A percentile compares a stretch with the other conserved stretches of the same genome.
phyloP scores from a whole-genome alignment of 306 rosid genomes.

The Clitoria ternatea region DNA sequence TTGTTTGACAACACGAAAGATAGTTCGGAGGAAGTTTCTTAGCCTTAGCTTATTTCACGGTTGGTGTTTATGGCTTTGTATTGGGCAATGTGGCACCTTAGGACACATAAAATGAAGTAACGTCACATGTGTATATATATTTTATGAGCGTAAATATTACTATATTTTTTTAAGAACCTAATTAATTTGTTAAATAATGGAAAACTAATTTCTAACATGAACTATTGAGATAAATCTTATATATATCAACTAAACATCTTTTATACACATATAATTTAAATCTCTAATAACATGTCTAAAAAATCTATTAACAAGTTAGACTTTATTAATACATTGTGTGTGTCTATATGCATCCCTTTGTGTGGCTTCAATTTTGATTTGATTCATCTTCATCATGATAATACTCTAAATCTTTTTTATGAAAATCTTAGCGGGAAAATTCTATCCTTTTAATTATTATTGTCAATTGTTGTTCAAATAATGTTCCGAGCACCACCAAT shows the following conservation, averaged over 20 bases:
- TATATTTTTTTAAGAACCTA: too few relatives aligned
- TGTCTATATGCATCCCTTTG: neutral
- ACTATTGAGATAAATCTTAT: too few relatives aligned
- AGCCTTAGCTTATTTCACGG: conserved; percentile 33
- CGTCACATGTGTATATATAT: too few relatives aligned
- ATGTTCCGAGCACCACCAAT: neutral
- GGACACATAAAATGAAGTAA: neutral
- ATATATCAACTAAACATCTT: too few relatives aligned
- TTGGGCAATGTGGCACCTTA: conserved; percentile 39
- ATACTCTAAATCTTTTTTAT: neutral
- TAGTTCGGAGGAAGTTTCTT: neutral
- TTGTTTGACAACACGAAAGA: conserved; percentile 22
- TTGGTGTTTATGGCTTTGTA: conserved; percentile 10
- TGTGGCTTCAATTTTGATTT: conserved; percentile 2
- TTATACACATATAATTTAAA: too few relatives aligned
- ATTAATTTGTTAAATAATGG: too few relatives aligned
- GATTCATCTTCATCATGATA: neutral
- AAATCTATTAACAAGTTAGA: too few relatives aligned
- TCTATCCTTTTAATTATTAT: neutral
- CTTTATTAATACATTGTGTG: too few relatives aligned
- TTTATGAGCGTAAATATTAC: too few relatives aligned
- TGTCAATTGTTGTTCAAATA: neutral
- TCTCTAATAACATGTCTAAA: too few relatives aligned
- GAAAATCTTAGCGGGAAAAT: neutral
- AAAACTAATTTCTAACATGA: too few relatives aligned